Conservation (phyloP, 306 rosid genomes). For the Sophora flavescens region DNA sequence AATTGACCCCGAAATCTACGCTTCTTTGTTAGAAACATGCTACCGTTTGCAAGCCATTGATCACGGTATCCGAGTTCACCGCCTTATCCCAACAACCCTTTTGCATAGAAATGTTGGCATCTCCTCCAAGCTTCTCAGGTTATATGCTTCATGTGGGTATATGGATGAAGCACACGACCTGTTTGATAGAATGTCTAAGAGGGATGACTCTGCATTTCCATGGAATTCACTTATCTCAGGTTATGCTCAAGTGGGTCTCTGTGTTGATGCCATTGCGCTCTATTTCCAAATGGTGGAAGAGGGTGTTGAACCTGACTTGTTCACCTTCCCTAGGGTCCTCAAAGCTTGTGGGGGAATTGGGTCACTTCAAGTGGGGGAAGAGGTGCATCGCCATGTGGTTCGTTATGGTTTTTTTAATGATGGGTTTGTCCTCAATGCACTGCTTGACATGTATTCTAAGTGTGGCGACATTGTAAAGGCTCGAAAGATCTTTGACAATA, state of each 20-base stretch:
- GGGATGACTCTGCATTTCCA: slow-evolving; percentile 63
- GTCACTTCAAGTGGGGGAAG: slow-evolving; percentile 78
- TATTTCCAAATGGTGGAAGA: slow-evolving; percentile 95
- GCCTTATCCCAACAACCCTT: slow-evolving; percentile 62
- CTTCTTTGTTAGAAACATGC: slow-evolving; percentile 86
- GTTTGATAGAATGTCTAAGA: slow-evolving; percentile 81
- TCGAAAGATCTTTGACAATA: slow-evolving; percentile 65
- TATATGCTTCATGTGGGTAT: slow-evolving; percentile 68
- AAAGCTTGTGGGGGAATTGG: slow-evolving; percentile 89
- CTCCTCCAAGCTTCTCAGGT: slow-evolving; percentile 70
- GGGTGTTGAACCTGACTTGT: slow-evolving; percentile 72
- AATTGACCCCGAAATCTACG: slow-evolving; percentile 65
- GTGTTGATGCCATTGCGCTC: slow-evolving; percentile 85
- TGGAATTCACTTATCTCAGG: slow-evolving; percentile 95
- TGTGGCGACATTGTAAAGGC: slow-evolving; percentile 94
- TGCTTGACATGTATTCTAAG: slow-evolving; percentile 88
- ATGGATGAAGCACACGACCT: slow-evolving; percentile 72
- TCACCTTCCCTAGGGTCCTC: slow-evolving; percentile 80
- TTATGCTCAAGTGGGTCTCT: slow-evolving; percentile 66
- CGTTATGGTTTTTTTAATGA: slow-evolving; percentile 68
- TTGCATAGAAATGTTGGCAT: slow-evolving; percentile 71
- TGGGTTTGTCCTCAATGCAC: slow-evolving; percentile 80
- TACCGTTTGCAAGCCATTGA: slow-evolving; percentile 60
- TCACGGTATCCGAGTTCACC: slow-evolving; percentile 69
- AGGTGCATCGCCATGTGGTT: slow-evolving; percentile 71